A percentile compares a stretch with the other conserved stretches of the same genome.
phyloP scores from a whole-genome alignment of 139 green algal species.

The Picochlorum sp. region DNA sequence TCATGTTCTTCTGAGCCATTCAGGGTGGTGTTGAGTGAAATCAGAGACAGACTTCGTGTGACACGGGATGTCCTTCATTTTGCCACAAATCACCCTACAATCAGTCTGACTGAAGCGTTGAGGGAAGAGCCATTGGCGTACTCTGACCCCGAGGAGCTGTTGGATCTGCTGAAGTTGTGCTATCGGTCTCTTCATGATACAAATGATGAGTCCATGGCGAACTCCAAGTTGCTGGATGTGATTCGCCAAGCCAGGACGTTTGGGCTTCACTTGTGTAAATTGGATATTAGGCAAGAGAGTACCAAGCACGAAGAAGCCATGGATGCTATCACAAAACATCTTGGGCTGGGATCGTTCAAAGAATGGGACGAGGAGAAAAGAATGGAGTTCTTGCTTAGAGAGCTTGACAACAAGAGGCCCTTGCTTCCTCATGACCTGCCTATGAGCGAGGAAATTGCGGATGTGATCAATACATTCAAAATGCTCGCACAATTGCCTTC shows the following conservation, averaged over 20 bases:
- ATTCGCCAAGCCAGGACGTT: conserved; percentile 53
- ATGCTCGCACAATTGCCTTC: conserved; percentile 41
- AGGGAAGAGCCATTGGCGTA: conserved; percentile 39
- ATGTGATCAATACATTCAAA: conserved; percentile 81
- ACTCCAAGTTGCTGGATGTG: conserved; percentile 57
- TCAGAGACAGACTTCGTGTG: conserved; percentile 73
- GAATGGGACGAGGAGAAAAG: conserved; percentile 83
- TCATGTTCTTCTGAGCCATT: conserved; percentile 79
- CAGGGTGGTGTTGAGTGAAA: conserved; percentile 77
- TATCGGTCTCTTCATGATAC: conserved; percentile 64
- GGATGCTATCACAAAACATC: conserved; percentile 76
- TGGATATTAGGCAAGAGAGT: conserved; percentile 72
- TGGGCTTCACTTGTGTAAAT: conserved; percentile 54
- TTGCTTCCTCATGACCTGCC: conserved; percentile 77
- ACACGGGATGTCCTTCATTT: conserved; percentile 72
- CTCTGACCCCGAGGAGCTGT: conserved; percentile 31
- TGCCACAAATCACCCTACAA: conserved; percentile 53
- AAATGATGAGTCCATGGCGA: conserved; percentile 53
- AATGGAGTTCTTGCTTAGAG: conserved; percentile 66
- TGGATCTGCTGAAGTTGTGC: conserved; percentile 60
- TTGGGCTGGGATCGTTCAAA: conserved; percentile 70
- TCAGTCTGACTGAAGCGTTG: conserved; percentile 42
- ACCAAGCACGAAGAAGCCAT: conserved; percentile 63
- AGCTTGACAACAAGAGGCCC: conserved; percentile 72
- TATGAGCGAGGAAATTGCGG: conserved; percentile 58